Evolutionary conservation across 2,329 filamentous ascomycete genomes (phyloP).

Genomic region (Venturia effusa): DNA sequence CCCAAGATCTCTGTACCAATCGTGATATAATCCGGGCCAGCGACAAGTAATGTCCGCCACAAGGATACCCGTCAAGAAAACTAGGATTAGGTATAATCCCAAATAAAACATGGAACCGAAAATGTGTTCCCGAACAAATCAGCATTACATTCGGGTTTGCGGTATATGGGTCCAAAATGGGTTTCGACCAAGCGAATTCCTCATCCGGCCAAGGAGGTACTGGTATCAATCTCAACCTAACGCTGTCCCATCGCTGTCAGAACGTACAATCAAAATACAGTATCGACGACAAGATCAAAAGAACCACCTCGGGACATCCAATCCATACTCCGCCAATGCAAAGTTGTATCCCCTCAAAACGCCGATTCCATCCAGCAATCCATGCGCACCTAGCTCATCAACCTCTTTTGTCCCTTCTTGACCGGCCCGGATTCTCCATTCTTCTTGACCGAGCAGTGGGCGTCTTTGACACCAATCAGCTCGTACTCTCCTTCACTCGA

Average conservation of each 20-base stretch:
- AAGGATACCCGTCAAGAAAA: no score
- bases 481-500: constrained; percentile 96
- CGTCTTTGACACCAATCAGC: constrained; percentile 91
- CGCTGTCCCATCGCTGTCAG: not conserved
- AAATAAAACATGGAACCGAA: no score
- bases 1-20: no score
- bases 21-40: no score
- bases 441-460: constrained; percentile 79
- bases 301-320: not conserved
- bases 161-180: no score
- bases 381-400: constrained; percentile 14
- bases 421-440: not conserved
- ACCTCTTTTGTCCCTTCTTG: constrained; percentile 27
- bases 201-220: no score
- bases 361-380: not conserved
- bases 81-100: no score
- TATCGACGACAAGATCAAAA: not conserved
- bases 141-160: no score
- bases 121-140: no score
- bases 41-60: no score
- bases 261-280: not conserved
- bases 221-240: constrained; percentile 3
- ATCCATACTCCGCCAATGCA: constrained; percentile 2
- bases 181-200: no score
- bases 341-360: not conserved